Base-by-base conservation (phyloP, 164 flowering plant species). In the Kingdonia uniflora region DNA sequence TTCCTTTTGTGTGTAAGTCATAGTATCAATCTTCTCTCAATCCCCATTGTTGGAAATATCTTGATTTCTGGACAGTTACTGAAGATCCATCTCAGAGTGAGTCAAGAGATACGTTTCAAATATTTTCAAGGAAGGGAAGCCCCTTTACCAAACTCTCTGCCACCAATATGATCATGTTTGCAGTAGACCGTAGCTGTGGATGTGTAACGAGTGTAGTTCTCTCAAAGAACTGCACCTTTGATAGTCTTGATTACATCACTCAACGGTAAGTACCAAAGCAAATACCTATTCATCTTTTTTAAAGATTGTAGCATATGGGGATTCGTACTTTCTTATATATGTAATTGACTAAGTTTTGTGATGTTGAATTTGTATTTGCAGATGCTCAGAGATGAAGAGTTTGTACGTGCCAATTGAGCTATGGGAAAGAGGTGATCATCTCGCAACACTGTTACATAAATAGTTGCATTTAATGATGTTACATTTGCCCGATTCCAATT, bases 1-100 rank as follows among this genome's bases (percentile, higher is more conserved):
- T 42, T n/a, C 46, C 46, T 7, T n/a, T 42, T 42, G 46, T 42
- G 7, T 42, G 46, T n/a, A 42, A 42, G 46, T 42, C 46, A 12
- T 42, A 19, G 46, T 42, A 42, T n/a, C 14, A 42, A 42, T n/a
- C 46, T n/a, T 13, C 46, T 19, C 17, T 42, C 1, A n/a, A 42
- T 14, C 46, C 46, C 16, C 17, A 1, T 1, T 42, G 46, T n/a
- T 42, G 46, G 46, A 42, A 42, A 3, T 42, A n/a, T 42, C 46
- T 42, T 42, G 46, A 42, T 42, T 42, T 42, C 1, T 8, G 16
- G 45, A 5, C 5, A 5, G n/a, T 42, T 10, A 42, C 5, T 14
- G 45, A 15, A 42, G 0, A 42, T 5, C 5, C 7, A 13, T 0
- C n/a, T n/a, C n/a, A n/a, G n/a, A n/a, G n/a, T n/a, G n/a, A n/a